Evolutionary conservation across 805 yeast genomes (phyloP).

Genomic region (Kuraishia ogatae): DNA sequence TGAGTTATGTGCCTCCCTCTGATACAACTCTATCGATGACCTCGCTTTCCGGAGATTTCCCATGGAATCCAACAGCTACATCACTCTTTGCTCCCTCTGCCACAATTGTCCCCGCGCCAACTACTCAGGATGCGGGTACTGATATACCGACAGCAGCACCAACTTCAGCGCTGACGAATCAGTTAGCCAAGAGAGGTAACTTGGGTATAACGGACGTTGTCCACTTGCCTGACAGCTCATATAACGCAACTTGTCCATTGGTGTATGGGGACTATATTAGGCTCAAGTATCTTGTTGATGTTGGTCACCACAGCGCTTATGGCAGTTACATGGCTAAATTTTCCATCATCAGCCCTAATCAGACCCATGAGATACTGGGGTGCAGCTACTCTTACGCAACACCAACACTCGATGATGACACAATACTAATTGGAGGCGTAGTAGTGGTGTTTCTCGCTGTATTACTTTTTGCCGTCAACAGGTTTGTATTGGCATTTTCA

Average conservation of each 20-base stretch:
- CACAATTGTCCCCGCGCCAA: not conserved
- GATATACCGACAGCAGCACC: not conserved
- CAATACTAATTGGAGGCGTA: slow-evolving; percentile 30
- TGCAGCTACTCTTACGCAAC: slow-evolving; percentile 42
- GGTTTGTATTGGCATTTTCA: slow-evolving; percentile 32
- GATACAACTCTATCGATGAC: not conserved
- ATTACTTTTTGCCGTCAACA: slow-evolving; percentile 24
- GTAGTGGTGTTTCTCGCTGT: slow-evolving; percentile 30
- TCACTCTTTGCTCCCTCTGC: not conserved
- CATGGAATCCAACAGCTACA: not conserved
- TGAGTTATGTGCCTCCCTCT: not conserved
- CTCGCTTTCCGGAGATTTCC: not conserved
- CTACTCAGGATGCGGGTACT: not conserved
- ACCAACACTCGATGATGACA: slow-evolving; percentile 28
- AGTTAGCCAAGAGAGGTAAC: not conserved
- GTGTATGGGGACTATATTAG: slow-evolving; percentile 14
- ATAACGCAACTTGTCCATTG: slow-evolving; percentile 20
- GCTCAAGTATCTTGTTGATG: slow-evolving; percentile 14
- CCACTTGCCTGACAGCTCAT: not conserved
- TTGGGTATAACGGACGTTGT: not conserved
- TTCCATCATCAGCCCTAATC: slow-evolving; percentile 31
- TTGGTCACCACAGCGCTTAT: slow-evolving; percentile 20
- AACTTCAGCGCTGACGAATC: not conserved
- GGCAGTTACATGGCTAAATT: slow-evolving; percentile 38
- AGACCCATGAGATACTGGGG: slow-evolving; percentile 28